Evolutionary conservation across 202 grass and related monocot species (phyloP), one percentile per base, ranked within the genome.

Genomic region (Sporobolus alterniflorus): DNA sequence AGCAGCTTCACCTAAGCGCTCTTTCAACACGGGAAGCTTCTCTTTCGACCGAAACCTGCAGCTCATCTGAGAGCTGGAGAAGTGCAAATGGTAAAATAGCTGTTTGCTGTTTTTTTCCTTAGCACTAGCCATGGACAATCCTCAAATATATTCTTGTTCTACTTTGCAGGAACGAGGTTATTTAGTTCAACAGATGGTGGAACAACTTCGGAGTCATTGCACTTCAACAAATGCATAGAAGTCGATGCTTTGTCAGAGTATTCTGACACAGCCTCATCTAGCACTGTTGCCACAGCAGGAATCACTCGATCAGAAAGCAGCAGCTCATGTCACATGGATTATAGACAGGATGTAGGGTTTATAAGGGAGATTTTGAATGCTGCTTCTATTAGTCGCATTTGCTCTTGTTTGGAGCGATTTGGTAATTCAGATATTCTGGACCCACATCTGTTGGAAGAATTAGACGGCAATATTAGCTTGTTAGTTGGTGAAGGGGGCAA

Each of bases 11-110:
- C 72, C 80, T 75, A 63, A 89, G 85, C 47, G 83, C 78, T 33
- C 75, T 77, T 74, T 91, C 89, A 16, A 86, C 83, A 71, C 77
- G 92, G 56, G 89, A 96, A 73, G 90, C 59, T 60, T 82, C 92
- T 82, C 41, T 91, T 95, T 93, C 92, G 33, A 90, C 79, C 6
- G 92, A 92, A 86, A 96, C 91, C 64, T 94, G 83, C 75, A 95
- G 85, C 79, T 99, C 89, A 64, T 88, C 88, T 71, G 93, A 91
- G 85, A 99, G 83, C 81, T 92, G 74, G 69, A 91, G 86, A 83
- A 96, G 86, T 67, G 76, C 71, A 69, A 93, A 96, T 71, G 89
- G 93, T 99, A 88, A 80, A 51, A 54, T 18, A 75, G 43, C 32
- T 69, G 15, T 34, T 85, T 81, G 67, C 39, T 83, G 13, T 76